Conservation (phyloP, 2,329 filamentous ascomycete species). For the Colletotrichum cordylinicola region DNA sequence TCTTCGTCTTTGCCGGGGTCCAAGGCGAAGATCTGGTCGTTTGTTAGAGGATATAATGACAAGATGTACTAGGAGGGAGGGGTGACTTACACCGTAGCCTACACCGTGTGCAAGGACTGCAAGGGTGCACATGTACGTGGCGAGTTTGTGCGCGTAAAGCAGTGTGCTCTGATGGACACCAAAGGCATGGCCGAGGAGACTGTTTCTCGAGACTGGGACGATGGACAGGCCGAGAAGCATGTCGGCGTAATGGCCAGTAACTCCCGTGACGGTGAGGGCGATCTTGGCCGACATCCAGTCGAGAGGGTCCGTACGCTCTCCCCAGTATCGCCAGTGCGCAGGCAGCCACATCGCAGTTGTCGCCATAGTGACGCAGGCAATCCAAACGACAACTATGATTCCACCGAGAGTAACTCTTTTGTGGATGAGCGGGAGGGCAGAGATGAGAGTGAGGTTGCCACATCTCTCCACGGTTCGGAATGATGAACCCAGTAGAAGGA, state of each 20-base stretch:
- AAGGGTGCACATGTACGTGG: background rate
- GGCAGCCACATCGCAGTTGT: slow-evolving; percentile 11
- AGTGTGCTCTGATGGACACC: slow-evolving; percentile 20
- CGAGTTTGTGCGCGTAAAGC: slow-evolving; percentile 16
- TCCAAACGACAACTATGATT: background rate
- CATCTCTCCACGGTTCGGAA: background rate
- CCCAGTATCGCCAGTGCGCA: slow-evolving; percentile 10
- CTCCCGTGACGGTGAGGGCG: slow-evolving; percentile 9
- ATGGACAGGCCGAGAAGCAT: slow-evolving; percentile 18
- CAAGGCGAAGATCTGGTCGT: background rate
- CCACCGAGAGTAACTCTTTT: slow-evolving; percentile 12
- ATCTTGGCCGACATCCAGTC: slow-evolving; percentile 17
- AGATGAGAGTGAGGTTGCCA: background rate
- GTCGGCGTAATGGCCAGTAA: slow-evolving; percentile 22
- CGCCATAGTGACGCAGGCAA: slow-evolving; percentile 5
- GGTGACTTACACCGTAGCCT: slow-evolving; percentile 14
- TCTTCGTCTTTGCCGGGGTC: background rate
- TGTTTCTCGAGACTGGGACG: slow-evolving; percentile 20
- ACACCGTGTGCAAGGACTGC: slow-evolving; percentile 10
- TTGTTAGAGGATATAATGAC: background rate
- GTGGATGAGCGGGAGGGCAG: background rate
- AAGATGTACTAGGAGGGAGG: rapidly evolving
- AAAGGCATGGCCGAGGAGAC: slow-evolving; percentile 16
- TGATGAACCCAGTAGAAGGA: background rate
- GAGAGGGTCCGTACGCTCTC: background rate